Evolutionary conservation across 2,329 filamentous ascomycete species (phyloP).

Genomic region (Aspergillus ochraceoroseus): DNA sequence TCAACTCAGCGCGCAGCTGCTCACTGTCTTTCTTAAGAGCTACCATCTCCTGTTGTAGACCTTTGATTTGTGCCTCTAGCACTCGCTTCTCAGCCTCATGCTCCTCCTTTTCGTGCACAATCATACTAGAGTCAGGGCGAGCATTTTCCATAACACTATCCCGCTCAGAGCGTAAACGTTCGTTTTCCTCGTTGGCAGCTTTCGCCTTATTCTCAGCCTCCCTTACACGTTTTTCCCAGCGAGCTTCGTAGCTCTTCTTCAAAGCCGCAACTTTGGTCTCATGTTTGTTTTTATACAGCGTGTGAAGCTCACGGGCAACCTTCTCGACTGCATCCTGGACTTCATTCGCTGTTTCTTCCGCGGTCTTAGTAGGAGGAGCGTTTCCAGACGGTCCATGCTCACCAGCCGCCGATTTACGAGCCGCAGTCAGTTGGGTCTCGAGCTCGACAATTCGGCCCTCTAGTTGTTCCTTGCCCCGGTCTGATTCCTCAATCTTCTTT

Average conservation of each 20-base stretch:
- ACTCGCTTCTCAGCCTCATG: conserved; percentile 63
- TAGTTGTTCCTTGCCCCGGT: conserved; percentile 52
- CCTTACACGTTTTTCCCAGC: conserved; percentile 82
- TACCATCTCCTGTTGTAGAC: conserved; percentile 66
- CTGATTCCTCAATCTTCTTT: conserved; percentile 69
- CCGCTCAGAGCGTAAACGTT: conserved; percentile 61
- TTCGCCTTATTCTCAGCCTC: conserved; percentile 70
- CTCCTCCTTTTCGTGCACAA: conserved; percentile 51
- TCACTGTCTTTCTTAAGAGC: conserved; percentile 67
- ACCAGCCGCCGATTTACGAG: conserved; percentile 31
- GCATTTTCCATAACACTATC: conserved; percentile 60
- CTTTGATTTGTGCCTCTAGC: conserved; percentile 67
- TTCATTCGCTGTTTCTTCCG: conserved; percentile 54
- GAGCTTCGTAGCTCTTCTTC: conserved; percentile 72
- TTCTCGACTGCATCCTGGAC: conserved; percentile 83
- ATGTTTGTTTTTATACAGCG: conserved; percentile 93
- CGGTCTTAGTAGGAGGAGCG: conserved; percentile 37
- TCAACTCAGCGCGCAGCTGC: conserved; percentile 55
- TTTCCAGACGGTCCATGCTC: conserved; percentile 31
- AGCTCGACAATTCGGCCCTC: conserved; percentile 46
- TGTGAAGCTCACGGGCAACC: conserved; percentile 87
- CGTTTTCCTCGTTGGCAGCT: conserved; percentile 67
- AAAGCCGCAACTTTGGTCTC: conserved; percentile 91
- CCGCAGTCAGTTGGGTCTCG: conserved; percentile 44
- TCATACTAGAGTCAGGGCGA: conserved; percentile 44